Evolutionary conservation across 2,329 filamentous ascomycete genomes (phyloP), one percentile per base, ranked within the genome.

Genomic region (Zalaria sp.): DNA sequence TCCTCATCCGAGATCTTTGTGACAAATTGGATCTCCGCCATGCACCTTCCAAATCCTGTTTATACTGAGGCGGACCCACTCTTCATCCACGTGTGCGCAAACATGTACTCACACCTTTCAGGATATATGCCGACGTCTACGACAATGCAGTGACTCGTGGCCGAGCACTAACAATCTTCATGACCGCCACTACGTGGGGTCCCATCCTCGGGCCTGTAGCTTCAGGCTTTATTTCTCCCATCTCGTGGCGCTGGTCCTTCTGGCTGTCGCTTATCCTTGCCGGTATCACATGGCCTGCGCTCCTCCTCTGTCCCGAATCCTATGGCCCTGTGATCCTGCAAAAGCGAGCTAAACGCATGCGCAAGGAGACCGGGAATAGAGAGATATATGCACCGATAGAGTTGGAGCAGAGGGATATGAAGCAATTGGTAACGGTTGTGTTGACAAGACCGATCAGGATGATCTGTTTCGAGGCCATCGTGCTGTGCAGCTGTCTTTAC

Each of bases 381-480:
- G 60, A 66, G 45, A 70, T 77, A 40, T 63, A 76, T 40, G 73
- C 81, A 1, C 72, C 75, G 0, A 68, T 75, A 39, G 79, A 85
- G 53, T 59, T 83, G 25, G 76, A 83, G 51, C 64, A 69, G 40
- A 68, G 71, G 27, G 68, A 68, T 36, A 60, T 77, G 35, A 67
- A 62, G 31, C 71, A 81, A 49, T 69, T 84, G 40, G 57, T 78
- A n/a, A 76, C 71, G 1, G 73, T 81, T n/a, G 79, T 85, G 0
- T 63, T 88, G 32, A 79, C 77, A 1, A 66, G 83, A 0, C 83
- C 84, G 0, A 58, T 87, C 4, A 70, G 79, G 26, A 89, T 89
- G 83, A 65, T 85, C n/a, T 54, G 62, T 36, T 78, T 72, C 35
- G 84, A 91, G 54, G 77, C 80, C 38, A 81, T 89, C 39, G 81